Percentiles rank a stretch among this genome's conserved stretches.
Evolutionary conservation across 306 rosid genomes (phyloP).

Genomic region (Begonia masoniana): DNA sequence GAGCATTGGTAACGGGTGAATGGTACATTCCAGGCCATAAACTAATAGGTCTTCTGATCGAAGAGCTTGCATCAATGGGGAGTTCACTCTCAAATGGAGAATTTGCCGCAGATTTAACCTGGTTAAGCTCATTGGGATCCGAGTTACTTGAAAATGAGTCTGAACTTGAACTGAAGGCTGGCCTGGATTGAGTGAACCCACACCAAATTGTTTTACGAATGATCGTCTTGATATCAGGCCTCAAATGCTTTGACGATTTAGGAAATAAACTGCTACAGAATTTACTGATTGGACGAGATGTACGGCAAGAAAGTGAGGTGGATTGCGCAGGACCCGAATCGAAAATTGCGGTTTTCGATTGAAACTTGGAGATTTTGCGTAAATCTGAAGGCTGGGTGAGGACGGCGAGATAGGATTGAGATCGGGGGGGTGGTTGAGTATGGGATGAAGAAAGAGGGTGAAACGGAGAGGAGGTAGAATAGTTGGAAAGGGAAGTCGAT

Average conservation of each 20-base stretch:
- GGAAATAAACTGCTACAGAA: neutral
- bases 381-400: neutral
- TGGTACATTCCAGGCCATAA: slow-evolving; percentile 69
- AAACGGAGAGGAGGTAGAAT: too few species aligned
- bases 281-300: neutral
- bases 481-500: too few species aligned
- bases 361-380: neutral
- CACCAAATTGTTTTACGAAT: neutral
- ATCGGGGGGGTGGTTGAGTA: neutral
- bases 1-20: slow-evolving; percentile 73
- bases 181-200: neutral
- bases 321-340: neutral
- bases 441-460: neutral
- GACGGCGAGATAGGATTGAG: neutral
- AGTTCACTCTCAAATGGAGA: slow-evolving; percentile 6
- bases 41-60: slow-evolving; percentile 49
- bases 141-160: neutral
- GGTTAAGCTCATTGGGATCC: slow-evolving; percentile 1
- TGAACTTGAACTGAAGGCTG: neutral
- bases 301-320: neutral
- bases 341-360: neutral
- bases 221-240: neutral
- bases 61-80: slow-evolving; percentile 53
- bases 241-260: neutral
- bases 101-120: slow-evolving; percentile 1